A percentile compares a stretch with the other conserved stretches of the same genome.
Conservation (phyloP, 257 asterid species). For the Solanum infundibuliforme region DNA sequence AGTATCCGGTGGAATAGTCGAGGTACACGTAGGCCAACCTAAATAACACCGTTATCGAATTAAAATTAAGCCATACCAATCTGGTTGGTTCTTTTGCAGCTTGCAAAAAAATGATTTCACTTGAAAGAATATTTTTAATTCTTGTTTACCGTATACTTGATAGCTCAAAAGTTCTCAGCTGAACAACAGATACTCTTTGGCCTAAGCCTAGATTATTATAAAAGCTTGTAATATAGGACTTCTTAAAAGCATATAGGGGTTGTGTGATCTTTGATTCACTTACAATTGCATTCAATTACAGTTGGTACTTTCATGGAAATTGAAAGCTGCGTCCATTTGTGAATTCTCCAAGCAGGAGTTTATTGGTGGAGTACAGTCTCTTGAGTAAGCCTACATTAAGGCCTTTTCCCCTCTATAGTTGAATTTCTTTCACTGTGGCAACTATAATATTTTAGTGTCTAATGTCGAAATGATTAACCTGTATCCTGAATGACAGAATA, state of each 20-base stretch:
- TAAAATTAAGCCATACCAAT: background rate
- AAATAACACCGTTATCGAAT: background rate
- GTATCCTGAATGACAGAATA: slow-evolving; percentile 43
- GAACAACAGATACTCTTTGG: background rate
- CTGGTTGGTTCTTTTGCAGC: background rate
- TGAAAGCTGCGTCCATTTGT: slow-evolving; percentile 92
- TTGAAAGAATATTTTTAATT: background rate
- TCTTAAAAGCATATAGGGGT: background rate
- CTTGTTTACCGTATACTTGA: background rate
- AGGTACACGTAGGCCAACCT: background rate
- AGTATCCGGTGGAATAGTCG: background rate
- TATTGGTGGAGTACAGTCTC: slow-evolving; percentile 74
- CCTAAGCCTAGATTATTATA: background rate
- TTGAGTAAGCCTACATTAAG: slow-evolving; percentile 55
- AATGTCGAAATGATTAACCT: background rate
- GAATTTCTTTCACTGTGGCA: background rate
- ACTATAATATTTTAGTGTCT: background rate
- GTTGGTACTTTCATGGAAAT: slow-evolving; percentile 61
- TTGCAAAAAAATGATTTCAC: background rate
- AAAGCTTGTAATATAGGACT: background rate
- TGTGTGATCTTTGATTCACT: background rate
- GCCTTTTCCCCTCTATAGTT: background rate
- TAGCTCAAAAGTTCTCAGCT: background rate
- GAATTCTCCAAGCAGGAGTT: slow-evolving; percentile 92
- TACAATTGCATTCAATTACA: slow-evolving; percentile 8